Evolutionary conservation across 768 basidiomycete species (phyloP), one percentile per base, ranked within the genome.

Genomic region (Agaricus subrufescens): DNA sequence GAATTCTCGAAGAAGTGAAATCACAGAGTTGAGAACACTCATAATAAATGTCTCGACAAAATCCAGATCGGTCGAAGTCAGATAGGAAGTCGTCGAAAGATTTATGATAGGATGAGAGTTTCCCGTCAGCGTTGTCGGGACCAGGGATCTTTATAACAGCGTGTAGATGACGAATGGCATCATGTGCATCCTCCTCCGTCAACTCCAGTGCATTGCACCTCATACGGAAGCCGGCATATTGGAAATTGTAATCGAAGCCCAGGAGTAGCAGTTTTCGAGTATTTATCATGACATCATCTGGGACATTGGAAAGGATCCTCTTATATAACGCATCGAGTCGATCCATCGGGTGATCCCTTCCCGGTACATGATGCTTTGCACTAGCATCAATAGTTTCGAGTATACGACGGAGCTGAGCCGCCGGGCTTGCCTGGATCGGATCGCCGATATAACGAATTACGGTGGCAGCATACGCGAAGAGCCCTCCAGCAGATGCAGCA

Each of bases 401-500:
- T 25, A 50, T 8, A 37, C 19, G 15, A 43, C 55, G 19, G 39
- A 44, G 8, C 48, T 59, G 44, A 26, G n/a, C 11, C 2, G 39
- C 37, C 1, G 58, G 54, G 10, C 54, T 23, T 10, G 34, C 31
- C 8, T 23, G 25, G 3, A 2, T 3, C 7, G 49, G 49, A 25
- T 60, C 59, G 14, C 54, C 63, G 34, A 68, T 54, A 52, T 60
- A 68, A 15, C 62, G 59, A 7, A 67, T 37, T 23, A 61, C 60
- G 5, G 64, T 65, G 0, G 65, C 57, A 3, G 60, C 63, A 37
- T 67, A 69, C 30, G 69, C 63, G 44, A 68, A 69, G 43, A 61
- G 61, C 10, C 67, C 65, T 3, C 58, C 61, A 2, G 68, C 60
- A 19, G 60, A 65, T 4, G 58, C 14, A 0, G 62, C 58, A 1